Conservation (phyloP, 2,329 filamentous ascomycete species). For the Talaromyces albobiverticillius region DNA sequence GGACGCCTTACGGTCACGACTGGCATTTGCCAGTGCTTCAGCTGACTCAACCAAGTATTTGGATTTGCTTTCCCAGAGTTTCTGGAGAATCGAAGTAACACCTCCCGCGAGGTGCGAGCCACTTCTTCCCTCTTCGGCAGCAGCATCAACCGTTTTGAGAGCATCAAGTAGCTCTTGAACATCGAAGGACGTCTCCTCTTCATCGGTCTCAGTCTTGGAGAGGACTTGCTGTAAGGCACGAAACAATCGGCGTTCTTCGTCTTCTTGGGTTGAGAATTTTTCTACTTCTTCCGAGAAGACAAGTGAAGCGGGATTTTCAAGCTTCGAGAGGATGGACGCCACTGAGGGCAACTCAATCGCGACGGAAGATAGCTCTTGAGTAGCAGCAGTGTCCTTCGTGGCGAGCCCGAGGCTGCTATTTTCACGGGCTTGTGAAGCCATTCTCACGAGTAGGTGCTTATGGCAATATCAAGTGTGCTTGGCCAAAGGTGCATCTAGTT, state of each 20-base stretch:
- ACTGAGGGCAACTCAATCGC: conserved; percentile 25
- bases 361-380: not conserved
- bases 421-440: conserved; percentile 13
- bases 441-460: not conserved
- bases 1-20: conserved; percentile 38
- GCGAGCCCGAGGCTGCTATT: conserved; percentile 3
- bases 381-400: not conserved
- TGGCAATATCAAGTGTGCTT: too few species aligned
- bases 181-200: conserved; percentile 22
- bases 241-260: conserved; percentile 33
- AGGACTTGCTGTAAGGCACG: conserved; percentile 30
- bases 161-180: conserved; percentile 28
- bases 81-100: conserved; percentile 28
- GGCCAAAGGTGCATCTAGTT: too few species aligned
- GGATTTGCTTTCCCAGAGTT: conserved; percentile 37
- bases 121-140: conserved; percentile 20
- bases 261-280: not conserved
- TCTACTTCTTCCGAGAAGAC: conserved; percentile 18
- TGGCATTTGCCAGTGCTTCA: conserved; percentile 40
- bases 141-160: conserved; percentile 28
- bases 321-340: conserved; percentile 24
- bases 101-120: conserved; percentile 24
- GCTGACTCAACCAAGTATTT: conserved; percentile 32
- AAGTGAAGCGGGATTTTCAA: conserved; percentile 20
- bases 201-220: conserved; percentile 17